Evolutionary conservation across 208 protist genomes (phyloP), one percentile per base, ranked within the genome.

Genomic region (Trypanosoma boissoni): DNA sequence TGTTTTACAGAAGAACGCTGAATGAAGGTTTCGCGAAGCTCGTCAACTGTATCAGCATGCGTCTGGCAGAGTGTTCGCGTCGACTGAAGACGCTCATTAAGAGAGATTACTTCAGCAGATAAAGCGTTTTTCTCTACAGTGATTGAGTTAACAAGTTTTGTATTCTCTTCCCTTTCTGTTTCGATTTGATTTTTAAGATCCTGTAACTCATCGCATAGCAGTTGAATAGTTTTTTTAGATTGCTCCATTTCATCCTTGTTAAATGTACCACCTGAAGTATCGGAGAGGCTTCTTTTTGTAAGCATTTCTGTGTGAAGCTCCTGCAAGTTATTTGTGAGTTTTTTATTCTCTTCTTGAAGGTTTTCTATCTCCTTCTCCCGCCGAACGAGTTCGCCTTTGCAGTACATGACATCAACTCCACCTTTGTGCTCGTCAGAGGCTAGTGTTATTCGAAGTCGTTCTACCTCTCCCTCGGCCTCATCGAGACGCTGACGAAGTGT

Each of bases 401-500:
- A 14, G 23, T 32, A 4, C 39, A 52, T 20, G 3, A 49, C 5
- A 28, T 44, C 39, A 26, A 36, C 1, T 37, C 3, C 3, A 20
- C 42, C 26, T 8, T 21, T 3, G 20, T 64, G 6, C 20, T 44
- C 45, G n/a, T 20, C 49, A 10, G 64, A 52, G 26, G 24, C 9
- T n/a, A 64, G 12, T 31, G 55, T n/a, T 6, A 10, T 16, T 29
- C 29, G 58, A 12, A 68, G 45, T 16, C 46, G 53, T 18, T 20
- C 3, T 18, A 45, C 53, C 20, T 74, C 46, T 8, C 67, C 58
- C 55, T 76, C 60, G 5, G 62, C 55, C 0, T 57, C 36, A 26
- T 72, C 70, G 12, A 81, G 53, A 31, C 64, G 41, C 20, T 63
- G 58, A 20, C 65, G 68, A 24, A 81, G 65, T 12, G 68, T 41